Base-by-base conservation (phyloP, 2,329 filamentous ascomycete species). In the Dactylellina parvicollis region DNA sequence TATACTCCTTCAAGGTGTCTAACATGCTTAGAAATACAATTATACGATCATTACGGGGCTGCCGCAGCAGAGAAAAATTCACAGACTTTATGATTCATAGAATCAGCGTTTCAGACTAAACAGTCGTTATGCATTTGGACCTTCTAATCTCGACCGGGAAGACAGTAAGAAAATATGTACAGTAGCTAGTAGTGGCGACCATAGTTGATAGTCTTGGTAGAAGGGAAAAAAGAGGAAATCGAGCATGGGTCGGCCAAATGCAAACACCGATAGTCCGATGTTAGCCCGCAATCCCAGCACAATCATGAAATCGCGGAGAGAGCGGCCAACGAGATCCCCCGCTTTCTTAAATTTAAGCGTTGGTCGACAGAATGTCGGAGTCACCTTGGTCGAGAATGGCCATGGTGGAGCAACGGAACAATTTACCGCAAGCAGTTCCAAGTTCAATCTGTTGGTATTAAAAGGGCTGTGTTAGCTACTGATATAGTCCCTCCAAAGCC, bases 321-420 rank as follows among this genome's bases (percentile, higher is more conserved):
- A 24, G 26, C 26, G n/a, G 20, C 12, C 52, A 10, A 16, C 16
- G 47, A 38, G 18, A 59, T 54, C 30, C 42, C 49, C 34, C 42
- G 26, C 38, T 16, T 26, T 30, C 30, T 34, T 46, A 34, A 71
- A 76, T 75, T 84, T 89, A 90, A 80, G 86, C 84, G 81, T 85
- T 83, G 83, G 92, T 89, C 84, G 86, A 89, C 80, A 99, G 88
- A 84, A 99, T 99, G 84, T 99, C 95, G 79, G 92, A 96, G 89
- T 98, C 91, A 89, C 94, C 95, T 82, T 93, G 92, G 84, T 99
- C 95, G 78, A 98, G 86, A 82, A 98, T 90, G 80, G 93, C 90
- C 91, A 99, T 96, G 84, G 93, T 96, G 79, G 92, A 94, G 89
- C 92, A 96, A 80, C 92, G 89, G 90, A 96, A 99, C 82, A 99